Percentiles rank a stretch among this genome's conserved stretches.
These are phyloP conservation scores for Berberis vulgaris DNA, from an alignment of 164 flowering plant genomes.

Conservation along the genomic window DNA sequence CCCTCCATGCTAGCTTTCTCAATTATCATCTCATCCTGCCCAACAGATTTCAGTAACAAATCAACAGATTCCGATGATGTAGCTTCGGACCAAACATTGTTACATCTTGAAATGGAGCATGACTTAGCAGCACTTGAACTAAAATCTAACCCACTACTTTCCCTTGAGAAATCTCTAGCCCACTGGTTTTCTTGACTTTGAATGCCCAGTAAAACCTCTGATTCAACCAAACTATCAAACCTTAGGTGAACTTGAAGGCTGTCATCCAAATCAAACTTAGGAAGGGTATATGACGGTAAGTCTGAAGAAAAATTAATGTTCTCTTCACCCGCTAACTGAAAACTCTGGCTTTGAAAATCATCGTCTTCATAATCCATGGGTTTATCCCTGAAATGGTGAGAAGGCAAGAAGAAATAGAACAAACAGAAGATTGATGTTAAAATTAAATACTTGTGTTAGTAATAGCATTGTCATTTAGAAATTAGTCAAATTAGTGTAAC, in stretches of 20 bases:
- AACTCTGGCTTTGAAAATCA: slow-evolving; percentile 72
- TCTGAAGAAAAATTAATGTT: slow-evolving; percentile 53
- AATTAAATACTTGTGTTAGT: background rate
- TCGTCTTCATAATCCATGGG: slow-evolving; percentile 96
- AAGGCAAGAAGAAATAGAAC: background rate
- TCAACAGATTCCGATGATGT: slow-evolving; percentile 96
- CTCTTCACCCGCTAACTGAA: slow-evolving; percentile 75
- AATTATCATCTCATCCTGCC: slow-evolving; percentile 72
- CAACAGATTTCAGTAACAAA: slow-evolving; percentile 88
- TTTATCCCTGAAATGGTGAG: slow-evolving; percentile 42
- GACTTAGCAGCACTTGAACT: slow-evolving; percentile 63
- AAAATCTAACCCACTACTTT: slow-evolving; percentile 62
- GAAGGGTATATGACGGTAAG: slow-evolving; percentile 58
- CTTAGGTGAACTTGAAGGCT: slow-evolving; percentile 57
- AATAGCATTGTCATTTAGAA: background rate
- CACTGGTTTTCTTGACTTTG: slow-evolving; percentile 79
- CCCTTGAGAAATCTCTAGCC: slow-evolving; percentile 82
- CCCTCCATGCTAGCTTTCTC: slow-evolving; percentile 35
- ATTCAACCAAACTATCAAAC: slow-evolving; percentile 79
- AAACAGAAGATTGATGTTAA: background rate
- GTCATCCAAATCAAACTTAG: slow-evolving; percentile 67
- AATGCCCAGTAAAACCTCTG: slow-evolving; percentile 83
- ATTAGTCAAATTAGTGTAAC: background rate
- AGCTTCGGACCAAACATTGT: slow-evolving; percentile 98
- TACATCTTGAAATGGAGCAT: slow-evolving; percentile 67